These are phyloP conservation scores for Aspergillus ostianus DNA, from an alignment of 495 filamentous ascomycete species.

Conservation along the genomic window DNA sequence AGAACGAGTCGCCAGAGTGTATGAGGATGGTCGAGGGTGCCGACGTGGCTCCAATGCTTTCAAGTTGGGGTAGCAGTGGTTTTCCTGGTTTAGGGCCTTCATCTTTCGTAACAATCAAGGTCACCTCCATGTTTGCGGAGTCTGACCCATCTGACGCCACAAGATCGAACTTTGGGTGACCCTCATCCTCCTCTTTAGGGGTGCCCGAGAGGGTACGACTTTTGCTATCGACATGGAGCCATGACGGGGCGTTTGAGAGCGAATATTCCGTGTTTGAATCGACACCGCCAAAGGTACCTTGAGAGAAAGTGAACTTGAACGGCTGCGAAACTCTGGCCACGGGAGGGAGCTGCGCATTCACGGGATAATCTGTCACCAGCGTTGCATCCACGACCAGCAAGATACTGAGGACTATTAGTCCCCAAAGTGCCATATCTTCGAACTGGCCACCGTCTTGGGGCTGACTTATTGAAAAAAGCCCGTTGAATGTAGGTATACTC, in stretches of 20 bases:
- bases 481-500: constrained; percentile 13
- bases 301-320: constrained; percentile 67
- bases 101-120: constrained; percentile 59
- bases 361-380: constrained; percentile 59
- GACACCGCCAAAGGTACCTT: constrained; percentile 62
- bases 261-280: constrained; percentile 56
- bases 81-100: constrained; percentile 48
- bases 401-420: constrained; percentile 31
- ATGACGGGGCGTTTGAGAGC: constrained; percentile 60
- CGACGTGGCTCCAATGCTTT: constrained; percentile 42
- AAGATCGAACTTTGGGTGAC: constrained; percentile 54
- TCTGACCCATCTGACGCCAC: constrained; percentile 61
- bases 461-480: constrained; percentile 13
- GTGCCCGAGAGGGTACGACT: constrained; percentile 64
- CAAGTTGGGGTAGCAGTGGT: constrained; percentile 48
- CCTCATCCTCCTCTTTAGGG: constrained; percentile 55
- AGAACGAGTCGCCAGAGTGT: constrained; percentile 43
- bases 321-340: constrained; percentile 63
- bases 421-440: constrained; percentile 31
- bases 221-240: constrained; percentile 65
- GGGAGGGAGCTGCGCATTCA: constrained; percentile 76
- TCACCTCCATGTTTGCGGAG: constrained; percentile 55
- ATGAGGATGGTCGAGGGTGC: constrained; percentile 46
- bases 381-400: constrained; percentile 39
- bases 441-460: constrained; percentile 13